Conservation (phyloP, 805 yeast genomes). For the Kuraishia borneana region DNA sequence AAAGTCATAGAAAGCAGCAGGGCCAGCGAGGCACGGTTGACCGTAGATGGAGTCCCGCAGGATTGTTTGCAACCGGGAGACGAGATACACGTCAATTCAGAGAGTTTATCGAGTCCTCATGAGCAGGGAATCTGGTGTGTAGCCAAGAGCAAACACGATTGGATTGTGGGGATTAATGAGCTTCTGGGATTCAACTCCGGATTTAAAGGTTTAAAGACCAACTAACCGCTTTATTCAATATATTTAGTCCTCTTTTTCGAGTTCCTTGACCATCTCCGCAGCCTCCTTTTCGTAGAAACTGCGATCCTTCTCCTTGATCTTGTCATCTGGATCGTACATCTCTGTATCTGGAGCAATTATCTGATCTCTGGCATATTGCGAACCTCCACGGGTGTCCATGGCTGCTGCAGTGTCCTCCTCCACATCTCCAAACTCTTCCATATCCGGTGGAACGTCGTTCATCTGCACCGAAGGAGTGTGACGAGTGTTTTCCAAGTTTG, state of each 20-base stretch:
- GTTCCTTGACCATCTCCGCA: constrained; percentile 16
- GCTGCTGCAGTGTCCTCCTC: constrained; percentile 76
- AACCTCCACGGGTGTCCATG: constrained; percentile 85
- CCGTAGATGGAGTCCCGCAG: constrained; percentile 79
- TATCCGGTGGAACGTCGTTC: constrained; percentile 79
- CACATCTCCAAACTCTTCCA: constrained; percentile 78
- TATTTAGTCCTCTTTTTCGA: constrained; percentile 7
- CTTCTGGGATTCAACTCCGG: constrained; percentile 81
- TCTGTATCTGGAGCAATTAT: constrained; percentile 64
- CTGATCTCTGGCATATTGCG: constrained; percentile 73
- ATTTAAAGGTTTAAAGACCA: constrained; percentile 36
- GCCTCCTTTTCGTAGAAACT: constrained; percentile 16
- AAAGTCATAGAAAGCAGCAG: constrained; percentile 33
- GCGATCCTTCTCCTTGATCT: constrained; percentile 13
- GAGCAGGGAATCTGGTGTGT: constrained; percentile 77
- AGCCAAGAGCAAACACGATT: constrained; percentile 72
- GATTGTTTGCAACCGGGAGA: constrained; percentile 63
- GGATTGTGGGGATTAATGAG: constrained; percentile 87
- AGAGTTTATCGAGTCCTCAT: constrained; percentile 14
- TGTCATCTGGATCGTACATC: constrained; percentile 55
- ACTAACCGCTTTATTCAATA: background rate
- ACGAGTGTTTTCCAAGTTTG: constrained; percentile 79
- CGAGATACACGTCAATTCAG: constrained; percentile 62
- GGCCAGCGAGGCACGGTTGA: constrained; percentile 38
- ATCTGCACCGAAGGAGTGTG: constrained; percentile 96